Evolutionary conservation across 257 asterid genomes (phyloP).

Genomic region (Cruciata laevipes): DNA sequence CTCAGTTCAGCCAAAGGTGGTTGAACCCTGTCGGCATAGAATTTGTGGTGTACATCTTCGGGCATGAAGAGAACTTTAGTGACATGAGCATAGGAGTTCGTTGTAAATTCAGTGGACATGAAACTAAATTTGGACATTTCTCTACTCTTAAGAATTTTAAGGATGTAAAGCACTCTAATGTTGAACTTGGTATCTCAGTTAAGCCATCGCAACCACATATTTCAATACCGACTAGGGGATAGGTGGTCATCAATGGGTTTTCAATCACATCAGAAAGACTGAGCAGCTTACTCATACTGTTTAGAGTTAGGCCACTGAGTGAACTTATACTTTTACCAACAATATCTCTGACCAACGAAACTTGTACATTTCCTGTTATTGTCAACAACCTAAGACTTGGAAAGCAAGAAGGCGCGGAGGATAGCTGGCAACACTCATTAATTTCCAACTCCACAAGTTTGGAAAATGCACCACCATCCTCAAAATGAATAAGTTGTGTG

Average conservation of each 20-base stretch:
- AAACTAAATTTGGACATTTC: not conserved
- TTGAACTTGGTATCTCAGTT: not conserved
- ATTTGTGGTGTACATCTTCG: slow-evolving; percentile 5
- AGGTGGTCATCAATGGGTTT: not conserved
- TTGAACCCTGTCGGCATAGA: not conserved
- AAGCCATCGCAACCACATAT: not conserved
- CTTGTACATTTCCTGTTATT: not conserved
- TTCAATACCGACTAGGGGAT: not conserved
- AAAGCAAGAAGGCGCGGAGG: not conserved
- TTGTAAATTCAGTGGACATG: slow-evolving; percentile 3
- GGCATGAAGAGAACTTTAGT: not conserved
- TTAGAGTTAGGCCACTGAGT: rapidly evolving
- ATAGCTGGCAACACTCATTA: not conserved
- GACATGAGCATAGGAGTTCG: not conserved
- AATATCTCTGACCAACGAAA: not conserved
- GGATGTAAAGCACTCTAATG: not conserved
- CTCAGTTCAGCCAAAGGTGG: not conserved
- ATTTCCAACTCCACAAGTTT: not conserved
- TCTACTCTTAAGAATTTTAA: rapidly evolving
- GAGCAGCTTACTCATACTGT: not conserved
- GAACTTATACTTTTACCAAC: not conserved
- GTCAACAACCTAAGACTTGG: not conserved
- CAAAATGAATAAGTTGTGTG: too few relatives aligned
- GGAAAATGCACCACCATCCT: too few relatives aligned
- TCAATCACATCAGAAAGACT: not conserved